These are phyloP conservation scores for Cryptosporidium sp. DNA, from an alignment of 169 alveolate genomes.

Conservation along the genomic window DNA sequence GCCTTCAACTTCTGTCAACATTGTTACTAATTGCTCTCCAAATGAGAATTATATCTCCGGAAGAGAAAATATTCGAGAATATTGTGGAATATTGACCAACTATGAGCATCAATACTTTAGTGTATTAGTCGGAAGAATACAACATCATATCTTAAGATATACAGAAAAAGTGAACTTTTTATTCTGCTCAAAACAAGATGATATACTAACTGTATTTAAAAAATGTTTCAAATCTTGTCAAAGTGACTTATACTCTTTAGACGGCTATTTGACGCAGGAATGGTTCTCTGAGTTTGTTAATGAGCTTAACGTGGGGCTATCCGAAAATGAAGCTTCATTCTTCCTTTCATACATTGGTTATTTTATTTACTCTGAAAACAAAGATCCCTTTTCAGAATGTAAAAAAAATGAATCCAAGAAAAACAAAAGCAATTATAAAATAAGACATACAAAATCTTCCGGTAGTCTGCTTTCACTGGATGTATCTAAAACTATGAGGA, in stretches of 20 bases:
- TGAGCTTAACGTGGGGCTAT: slow-evolving; percentile 47
- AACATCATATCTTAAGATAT: slow-evolving; percentile 17
- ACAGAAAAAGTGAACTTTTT: not conserved
- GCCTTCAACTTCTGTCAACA: not conserved
- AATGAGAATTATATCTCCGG: not conserved
- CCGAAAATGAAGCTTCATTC: slow-evolving; percentile 25
- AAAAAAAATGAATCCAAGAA: not conserved
- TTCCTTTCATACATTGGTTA: slow-evolving; percentile 40
- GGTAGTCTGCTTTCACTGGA: slow-evolving; percentile 7
- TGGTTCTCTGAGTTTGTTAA: slow-evolving; percentile 53
- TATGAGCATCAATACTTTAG: slow-evolving; percentile 62
- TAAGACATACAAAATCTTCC: slow-evolving; percentile 29
- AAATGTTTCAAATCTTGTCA: slow-evolving; percentile 25
- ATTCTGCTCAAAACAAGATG: not conserved
- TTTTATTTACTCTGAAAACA: slow-evolving; percentile 1
- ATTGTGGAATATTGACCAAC: not conserved
- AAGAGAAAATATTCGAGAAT: not conserved
- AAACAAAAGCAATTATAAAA: not conserved
- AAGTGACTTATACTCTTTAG: not conserved
- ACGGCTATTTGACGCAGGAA: not conserved
- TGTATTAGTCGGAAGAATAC: slow-evolving; percentile 41
- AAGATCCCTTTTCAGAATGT: not conserved
- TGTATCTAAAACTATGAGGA: not conserved
- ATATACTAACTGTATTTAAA: not conserved
- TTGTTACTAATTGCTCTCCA: not conserved